Evolutionary conservation across 805 yeast species (phyloP).

Genomic region (Jamesozyma rosinii): DNA sequence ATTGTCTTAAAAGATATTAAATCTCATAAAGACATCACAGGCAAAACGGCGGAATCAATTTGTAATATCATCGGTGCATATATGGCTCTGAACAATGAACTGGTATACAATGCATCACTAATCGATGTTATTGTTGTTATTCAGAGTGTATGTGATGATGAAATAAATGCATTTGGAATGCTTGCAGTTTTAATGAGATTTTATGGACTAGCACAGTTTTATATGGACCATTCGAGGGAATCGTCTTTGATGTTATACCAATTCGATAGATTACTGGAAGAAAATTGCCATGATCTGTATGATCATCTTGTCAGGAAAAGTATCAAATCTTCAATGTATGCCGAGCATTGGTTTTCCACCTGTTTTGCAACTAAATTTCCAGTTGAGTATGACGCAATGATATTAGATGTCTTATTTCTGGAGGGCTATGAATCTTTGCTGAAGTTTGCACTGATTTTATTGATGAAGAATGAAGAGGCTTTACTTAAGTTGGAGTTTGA

Average conservation of each 20-base stretch:
- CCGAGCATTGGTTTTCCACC: slow-evolving; percentile 91
- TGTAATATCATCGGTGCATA: slow-evolving; percentile 72
- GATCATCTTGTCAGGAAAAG: slow-evolving; percentile 78
- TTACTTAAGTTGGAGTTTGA: slow-evolving; percentile 63
- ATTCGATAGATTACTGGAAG: slow-evolving; percentile 80
- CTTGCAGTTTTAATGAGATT: slow-evolving; percentile 71
- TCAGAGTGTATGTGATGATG: slow-evolving; percentile 46
- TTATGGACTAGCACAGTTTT: slow-evolving; percentile 65
- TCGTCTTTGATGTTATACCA: slow-evolving; percentile 73
- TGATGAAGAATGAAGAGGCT: slow-evolving; percentile 53
- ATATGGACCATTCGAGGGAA: slow-evolving; percentile 84
- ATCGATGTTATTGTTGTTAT: slow-evolving; percentile 79
- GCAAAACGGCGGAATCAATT: slow-evolving; percentile 24
- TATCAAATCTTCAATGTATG: slow-evolving; percentile 84
- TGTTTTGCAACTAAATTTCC: slow-evolving; percentile 88
- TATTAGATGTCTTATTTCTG: slow-evolving; percentile 74
- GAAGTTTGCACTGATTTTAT: slow-evolving; percentile 68
- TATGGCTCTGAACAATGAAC: slow-evolving; percentile 74
- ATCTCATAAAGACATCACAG: not conserved
- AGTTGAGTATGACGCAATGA: slow-evolving; percentile 66
- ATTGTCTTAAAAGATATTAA: not conserved
- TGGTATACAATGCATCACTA: slow-evolving; percentile 95
- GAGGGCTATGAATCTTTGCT: slow-evolving; percentile 83
- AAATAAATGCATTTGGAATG: slow-evolving; percentile 73
- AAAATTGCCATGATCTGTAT: slow-evolving; percentile 56